Percentiles rank a stretch among this genome's conserved stretches.
Evolutionary conservation across 305 asterid genomes (phyloP).

Genomic region (Nicotiana rustica): DNA sequence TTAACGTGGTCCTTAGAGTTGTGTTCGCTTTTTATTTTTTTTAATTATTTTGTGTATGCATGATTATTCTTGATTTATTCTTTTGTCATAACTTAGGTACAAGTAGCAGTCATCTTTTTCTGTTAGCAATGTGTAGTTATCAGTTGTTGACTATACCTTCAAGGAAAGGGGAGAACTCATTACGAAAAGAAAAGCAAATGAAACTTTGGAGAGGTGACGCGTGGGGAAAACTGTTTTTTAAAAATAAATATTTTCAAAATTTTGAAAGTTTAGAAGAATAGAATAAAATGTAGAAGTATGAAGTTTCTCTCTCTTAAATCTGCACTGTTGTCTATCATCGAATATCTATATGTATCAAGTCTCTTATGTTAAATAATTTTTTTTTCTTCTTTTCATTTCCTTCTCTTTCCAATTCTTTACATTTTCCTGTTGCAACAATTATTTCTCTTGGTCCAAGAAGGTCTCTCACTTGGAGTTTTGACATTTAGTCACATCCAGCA

Average conservation of each 20-base stretch:
- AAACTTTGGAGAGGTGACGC: not conserved
- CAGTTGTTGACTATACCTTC: not conserved
- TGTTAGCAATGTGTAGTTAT: not conserved
- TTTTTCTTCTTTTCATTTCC: not conserved
- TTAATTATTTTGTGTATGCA: not conserved
- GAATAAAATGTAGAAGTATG: not conserved
- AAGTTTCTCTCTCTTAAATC: not conserved
- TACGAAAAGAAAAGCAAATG: not conserved
- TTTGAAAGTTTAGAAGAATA: not conserved
- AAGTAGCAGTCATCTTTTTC: slow-evolving; percentile 27
- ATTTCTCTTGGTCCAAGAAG: too few species aligned
- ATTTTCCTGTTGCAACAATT: not conserved
- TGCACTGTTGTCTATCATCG: not conserved
- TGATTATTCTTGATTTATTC: not conserved
- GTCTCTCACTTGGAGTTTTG: not conserved
- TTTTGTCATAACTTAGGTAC: not conserved
- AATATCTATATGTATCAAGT: not conserved
- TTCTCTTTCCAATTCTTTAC: not conserved
- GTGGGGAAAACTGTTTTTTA: not conserved
- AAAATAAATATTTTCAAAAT: not conserved
- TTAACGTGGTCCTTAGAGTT: not conserved
- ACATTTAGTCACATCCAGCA: not conserved
- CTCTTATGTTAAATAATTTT: not conserved
- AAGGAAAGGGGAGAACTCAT: not conserved
- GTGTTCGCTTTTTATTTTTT: not conserved